Evolutionary conservation across 495 filamentous ascomycete species (phyloP), one percentile per base, ranked within the genome.

Genomic region (Mytilinidion resinicola): DNA sequence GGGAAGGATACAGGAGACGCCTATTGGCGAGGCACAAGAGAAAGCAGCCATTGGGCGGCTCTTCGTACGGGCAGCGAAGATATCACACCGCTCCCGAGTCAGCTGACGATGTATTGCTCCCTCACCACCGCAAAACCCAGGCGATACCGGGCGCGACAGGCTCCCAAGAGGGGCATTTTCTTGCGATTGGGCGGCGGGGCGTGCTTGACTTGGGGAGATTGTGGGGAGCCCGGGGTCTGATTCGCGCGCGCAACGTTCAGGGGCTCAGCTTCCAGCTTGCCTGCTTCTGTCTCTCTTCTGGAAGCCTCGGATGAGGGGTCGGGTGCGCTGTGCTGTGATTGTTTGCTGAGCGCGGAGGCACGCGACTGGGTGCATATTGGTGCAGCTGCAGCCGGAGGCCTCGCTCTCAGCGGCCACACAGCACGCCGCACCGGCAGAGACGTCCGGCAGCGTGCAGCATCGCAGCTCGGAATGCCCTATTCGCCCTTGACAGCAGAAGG

Each of bases 81-180:
- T 49, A 49, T 49, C 46, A 49, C 46, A 49, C 46, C 46, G 46
- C 46, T 49, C 33, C 25, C 1, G 46, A 49, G 46, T 49, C 46
- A 49, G 46, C 46, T 49, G 46, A 49, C 21, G 46, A 49, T 17
- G 8, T 25, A 3, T 25, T 42, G 11, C 25, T 30, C 25, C 25
- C 25, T 30, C 6, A 30, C 25, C 25, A 30, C 25, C 2, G 25
- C 25, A 30, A 6, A 30, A 30, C 25, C 25, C 25, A 30, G 25
- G 25, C 25, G 25, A 30, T 30, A 6, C 25, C 25, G 25, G 25
- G 25, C 25, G 25, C 25, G 25, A 30, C 25, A 30, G 25, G 25
- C 2, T 30, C 25, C 25, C 25, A 30, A 30, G 25, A 6, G 25
- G 25, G 25, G 25, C 25, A 6, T 30, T 30, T 30, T 30, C 25